Base-by-base conservation (phyloP, 139 green algal species). In the Coelastrella sp. region DNA sequence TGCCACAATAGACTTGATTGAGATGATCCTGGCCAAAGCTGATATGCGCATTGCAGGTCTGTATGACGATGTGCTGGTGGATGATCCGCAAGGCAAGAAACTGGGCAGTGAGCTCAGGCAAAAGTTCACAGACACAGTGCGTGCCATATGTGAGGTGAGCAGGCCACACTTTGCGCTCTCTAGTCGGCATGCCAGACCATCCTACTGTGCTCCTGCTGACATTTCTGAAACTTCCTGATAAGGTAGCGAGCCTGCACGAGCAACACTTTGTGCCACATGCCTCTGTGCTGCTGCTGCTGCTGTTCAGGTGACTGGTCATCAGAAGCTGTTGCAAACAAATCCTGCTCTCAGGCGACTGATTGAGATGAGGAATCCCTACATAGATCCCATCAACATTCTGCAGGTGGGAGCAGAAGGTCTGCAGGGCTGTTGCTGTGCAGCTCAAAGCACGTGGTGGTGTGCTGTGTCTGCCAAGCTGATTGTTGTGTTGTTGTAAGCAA, bases 21-120 rank as follows among this genome's bases (percentile, higher is more conserved):
- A 99, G 93, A 99, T 99, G 98, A 97, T 99, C 85, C 95, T 99
- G 73, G 98, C 98, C 92, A 99, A 99, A 96, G 95, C 94, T 0
- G 97, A 99, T 91, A 94, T 95, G 27, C 93, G 95, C 87, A 97
- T 99, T 74, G 94, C 96, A 0, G 89, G 91, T n/a, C 92, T 98
- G 84, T 96, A 95, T 75, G 93, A 96, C 66, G 89, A 94, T 61
- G 87, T 89, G 75, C 81, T 94, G 83, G 90, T 92, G 49, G 81
- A 82, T 8, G 93, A 96, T 82, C 56, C 89, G 14, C 89, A 94
- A 76, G 90, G 97, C 85, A 95, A 96, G 85, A 74, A 74, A 65
- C 92, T 99, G 85, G 96, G 95, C 49, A 86, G 93, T 6, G 92
- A 96, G 58, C 92, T 99, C 85, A 92, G 96, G 6, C 88, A 92